These are phyloP conservation scores for Rhododendron molle DNA, from an alignment of 148 eudicot species.

Conservation along the genomic window DNA sequence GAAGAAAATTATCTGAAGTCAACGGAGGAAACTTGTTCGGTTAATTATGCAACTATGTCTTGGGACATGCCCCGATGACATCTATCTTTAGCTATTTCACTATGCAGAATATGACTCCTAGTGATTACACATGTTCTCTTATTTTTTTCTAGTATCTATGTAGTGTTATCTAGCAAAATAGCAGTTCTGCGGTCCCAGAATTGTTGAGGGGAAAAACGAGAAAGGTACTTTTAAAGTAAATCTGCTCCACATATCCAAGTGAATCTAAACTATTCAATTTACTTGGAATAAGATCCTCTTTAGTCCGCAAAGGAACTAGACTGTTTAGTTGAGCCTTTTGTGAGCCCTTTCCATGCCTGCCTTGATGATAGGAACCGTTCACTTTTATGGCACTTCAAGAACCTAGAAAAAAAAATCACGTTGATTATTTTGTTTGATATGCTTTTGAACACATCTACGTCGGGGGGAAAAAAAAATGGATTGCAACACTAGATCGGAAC, in stretches of 20 bases:
- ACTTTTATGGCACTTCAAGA: no score
- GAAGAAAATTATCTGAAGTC: background rate
- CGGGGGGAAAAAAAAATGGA: no score
- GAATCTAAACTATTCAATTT: background rate
- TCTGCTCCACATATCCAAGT: background rate
- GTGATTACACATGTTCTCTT: background rate
- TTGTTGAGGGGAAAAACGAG: background rate
- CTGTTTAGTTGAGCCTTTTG: background rate
- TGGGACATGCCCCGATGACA: conserved; percentile 17
- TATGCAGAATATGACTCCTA: background rate
- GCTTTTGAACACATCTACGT: no score
- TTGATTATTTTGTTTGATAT: no score
- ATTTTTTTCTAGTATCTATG: background rate
- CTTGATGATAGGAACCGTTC: no score
- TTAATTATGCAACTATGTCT: conserved; percentile 13
- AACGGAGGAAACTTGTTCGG: conserved; percentile 13
- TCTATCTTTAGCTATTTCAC: background rate
- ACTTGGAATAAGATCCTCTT: background rate
- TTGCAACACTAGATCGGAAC: no score
- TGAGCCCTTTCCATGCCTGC: background rate
- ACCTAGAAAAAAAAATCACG: no score
- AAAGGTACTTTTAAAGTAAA: background rate
- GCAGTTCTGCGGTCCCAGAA: background rate
- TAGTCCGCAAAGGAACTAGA: background rate
- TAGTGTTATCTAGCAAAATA: background rate